A percentile compares a stretch with the other conserved stretches of the same genome.
phyloP scores from a whole-genome alignment of 345 rosid genomes.

The Lumnitzera littorea region DNA sequence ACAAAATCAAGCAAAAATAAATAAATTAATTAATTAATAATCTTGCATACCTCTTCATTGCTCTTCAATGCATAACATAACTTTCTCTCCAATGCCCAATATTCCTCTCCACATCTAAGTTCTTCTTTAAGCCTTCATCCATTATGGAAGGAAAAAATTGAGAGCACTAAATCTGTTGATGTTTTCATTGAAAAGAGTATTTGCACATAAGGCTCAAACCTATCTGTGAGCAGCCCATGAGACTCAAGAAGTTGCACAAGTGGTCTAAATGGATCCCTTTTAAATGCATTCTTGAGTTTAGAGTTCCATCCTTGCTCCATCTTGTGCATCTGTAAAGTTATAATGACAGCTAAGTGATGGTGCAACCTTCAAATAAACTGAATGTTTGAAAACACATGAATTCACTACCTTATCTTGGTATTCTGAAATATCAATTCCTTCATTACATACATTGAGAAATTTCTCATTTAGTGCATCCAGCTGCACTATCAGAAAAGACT shows the following conservation, averaged over 20 bases:
- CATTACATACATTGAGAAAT: constrained; percentile 31
- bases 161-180: constrained; percentile 2
- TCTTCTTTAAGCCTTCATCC: constrained; percentile 55
- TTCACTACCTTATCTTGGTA: constrained; percentile 23
- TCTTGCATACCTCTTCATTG: constrained; percentile 36
- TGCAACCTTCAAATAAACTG: not conserved
- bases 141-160: not conserved
- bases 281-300: constrained; percentile 22
- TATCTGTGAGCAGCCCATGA: constrained; percentile 53
- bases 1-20: too few relatives aligned
- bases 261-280: constrained; percentile 45
- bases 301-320: constrained; percentile 16
- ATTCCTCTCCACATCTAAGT: constrained; percentile 63
- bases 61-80: constrained; percentile 56
- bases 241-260: constrained; percentile 43
- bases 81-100: constrained; percentile 86
- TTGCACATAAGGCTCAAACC: constrained; percentile 24
- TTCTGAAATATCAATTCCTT: constrained; percentile 17
- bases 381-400: constrained; percentile 4
- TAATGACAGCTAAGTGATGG: constrained; percentile 9
- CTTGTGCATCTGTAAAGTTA: constrained; percentile 25
- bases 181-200: not conserved
- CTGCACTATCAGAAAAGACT: constrained; percentile 35
- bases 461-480: constrained; percentile 75
- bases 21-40: not conserved